Evolutionary conservation across 164 flowering plant genomes (phyloP).

Genomic region (Dillenia turbinata): DNA sequence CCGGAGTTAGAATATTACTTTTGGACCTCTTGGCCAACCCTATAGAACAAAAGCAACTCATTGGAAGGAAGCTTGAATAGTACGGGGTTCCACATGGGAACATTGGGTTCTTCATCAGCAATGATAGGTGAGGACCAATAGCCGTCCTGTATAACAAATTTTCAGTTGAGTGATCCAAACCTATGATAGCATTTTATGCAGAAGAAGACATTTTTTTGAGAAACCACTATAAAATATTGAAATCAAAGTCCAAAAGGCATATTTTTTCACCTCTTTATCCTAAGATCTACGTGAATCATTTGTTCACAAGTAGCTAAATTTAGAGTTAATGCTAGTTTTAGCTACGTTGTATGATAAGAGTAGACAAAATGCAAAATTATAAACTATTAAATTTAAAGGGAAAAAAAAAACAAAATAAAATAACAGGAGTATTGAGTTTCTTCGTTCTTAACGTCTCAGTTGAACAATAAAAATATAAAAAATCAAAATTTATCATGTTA

Average conservation of each 20-base stretch:
- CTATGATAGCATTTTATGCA: no score
- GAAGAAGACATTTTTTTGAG: background rate
- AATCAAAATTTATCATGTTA: no score
- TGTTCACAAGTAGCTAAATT: background rate
- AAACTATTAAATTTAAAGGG: background rate
- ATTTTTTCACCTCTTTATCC: no score
- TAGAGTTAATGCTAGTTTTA: no score
- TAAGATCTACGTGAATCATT: no score
- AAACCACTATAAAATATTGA: background rate
- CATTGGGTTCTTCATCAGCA: slow-evolving; percentile 61
- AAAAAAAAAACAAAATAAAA: background rate
- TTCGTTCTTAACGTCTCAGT: no score
- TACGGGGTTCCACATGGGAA: slow-evolving; percentile 98
- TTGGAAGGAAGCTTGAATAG: slow-evolving; percentile 68
- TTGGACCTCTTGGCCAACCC: slow-evolving; percentile 79
- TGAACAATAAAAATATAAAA: no score
- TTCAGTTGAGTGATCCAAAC: background rate
- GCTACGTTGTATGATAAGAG: no score
- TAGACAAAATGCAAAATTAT: background rate
- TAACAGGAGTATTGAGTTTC: no score
- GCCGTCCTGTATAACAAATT: slow-evolving; percentile 56
- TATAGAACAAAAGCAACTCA: slow-evolving; percentile 82
- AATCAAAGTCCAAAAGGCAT: background rate
- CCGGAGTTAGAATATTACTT: slow-evolving; percentile 39
- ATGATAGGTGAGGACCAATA: slow-evolving; percentile 59